Base-by-base conservation (phyloP, 768 basidiomycete species). In the Guyanaporus albipodus region DNA sequence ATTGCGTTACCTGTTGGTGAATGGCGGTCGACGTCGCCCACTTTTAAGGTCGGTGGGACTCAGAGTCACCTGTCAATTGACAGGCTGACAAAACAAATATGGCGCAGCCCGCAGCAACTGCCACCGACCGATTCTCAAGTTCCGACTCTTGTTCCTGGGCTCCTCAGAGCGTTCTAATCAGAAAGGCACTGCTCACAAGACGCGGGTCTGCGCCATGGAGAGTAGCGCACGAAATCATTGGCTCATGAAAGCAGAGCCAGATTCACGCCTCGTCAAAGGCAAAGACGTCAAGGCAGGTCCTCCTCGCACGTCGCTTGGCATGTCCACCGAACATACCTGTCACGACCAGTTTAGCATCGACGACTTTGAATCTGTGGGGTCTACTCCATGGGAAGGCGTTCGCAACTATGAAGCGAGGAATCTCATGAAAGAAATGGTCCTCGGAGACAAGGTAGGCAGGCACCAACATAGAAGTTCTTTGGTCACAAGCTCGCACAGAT, bases 231-330 rank as follows among this genome's bases (percentile, higher is more conserved):
- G 8, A 38, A 69, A 58, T 28, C 56, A 62, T 53, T 92, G 89
- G 87, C 75, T 92, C 19, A 77, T 90, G 67, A 91, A 92, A 65
- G 90, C 90, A 4, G 90, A 91, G 63, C 90, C 90, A 8, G 84
- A 91, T 50, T 79, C 87, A 14, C 83, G 89, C 44, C 59, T 91
- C 37, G 86, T 88, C 34, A 92, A 90, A 63, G 90, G 89, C 35
- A 87, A 84, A 56, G 90, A 93, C 52, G 87, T 93, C 54, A 91
- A 87, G 75, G 89, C 73, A 54, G 37, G 67, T 44, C 33, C 26
- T 18, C 42, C n/a, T n/a, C 6, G n/a, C 28, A 14, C 15, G 14
- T 24, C 12, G 10, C 28, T 19, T 17, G 28, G 24, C 26, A 29
- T 17, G 3, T 7, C 21, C 26, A 19, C 40, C 44, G 23, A 50